Evolutionary conservation across 371 early-diverging fungal genomes (phyloP).

Genomic region (Apophysomyces trapeziformis): DNA sequence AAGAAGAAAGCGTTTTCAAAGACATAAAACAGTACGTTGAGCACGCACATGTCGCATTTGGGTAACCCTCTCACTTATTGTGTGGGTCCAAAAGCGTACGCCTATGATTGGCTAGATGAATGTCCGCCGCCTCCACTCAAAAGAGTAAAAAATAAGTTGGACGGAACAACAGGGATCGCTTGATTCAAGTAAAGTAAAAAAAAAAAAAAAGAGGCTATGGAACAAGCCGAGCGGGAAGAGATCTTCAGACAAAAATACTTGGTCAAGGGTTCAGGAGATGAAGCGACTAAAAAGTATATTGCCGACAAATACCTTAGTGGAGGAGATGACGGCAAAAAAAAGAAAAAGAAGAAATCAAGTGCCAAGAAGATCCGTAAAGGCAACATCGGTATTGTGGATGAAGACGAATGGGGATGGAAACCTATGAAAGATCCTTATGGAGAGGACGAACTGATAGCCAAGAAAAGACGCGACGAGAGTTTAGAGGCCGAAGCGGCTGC

Average conservation of each 20-base stretch:
- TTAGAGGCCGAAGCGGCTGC: constrained; percentile 27
- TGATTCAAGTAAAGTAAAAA: background rate
- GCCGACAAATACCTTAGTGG: constrained; percentile 44
- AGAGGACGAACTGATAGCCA: constrained; percentile 12
- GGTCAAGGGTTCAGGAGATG: constrained; percentile 52
- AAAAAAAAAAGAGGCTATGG: constrained; percentile 21
- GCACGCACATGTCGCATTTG: too few relatives aligned
- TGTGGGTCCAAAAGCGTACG: too few relatives aligned
- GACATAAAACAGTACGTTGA: too few relatives aligned
- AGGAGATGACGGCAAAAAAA: constrained; percentile 30
- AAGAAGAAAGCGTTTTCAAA: too few relatives aligned
- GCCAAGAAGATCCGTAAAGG: constrained; percentile 50
- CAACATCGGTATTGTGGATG: constrained; percentile 63
- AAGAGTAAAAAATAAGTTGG: too few relatives aligned
- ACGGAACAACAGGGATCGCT: too few relatives aligned
- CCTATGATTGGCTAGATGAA: too few relatives aligned
- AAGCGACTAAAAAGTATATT: constrained; percentile 53
- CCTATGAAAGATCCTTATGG: constrained; percentile 31
- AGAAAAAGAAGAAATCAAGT: constrained; percentile 42
- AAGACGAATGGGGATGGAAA: constrained; percentile 56
- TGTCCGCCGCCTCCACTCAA: too few relatives aligned
- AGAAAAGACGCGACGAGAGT: constrained; percentile 7
- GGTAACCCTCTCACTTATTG: too few relatives aligned
- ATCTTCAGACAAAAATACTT: constrained; percentile 42
- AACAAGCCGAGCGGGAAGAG: constrained; percentile 34